Evolutionary conservation across 2,329 filamentous ascomycete genomes (phyloP).

Genomic region (Aspergillus sp.): DNA sequence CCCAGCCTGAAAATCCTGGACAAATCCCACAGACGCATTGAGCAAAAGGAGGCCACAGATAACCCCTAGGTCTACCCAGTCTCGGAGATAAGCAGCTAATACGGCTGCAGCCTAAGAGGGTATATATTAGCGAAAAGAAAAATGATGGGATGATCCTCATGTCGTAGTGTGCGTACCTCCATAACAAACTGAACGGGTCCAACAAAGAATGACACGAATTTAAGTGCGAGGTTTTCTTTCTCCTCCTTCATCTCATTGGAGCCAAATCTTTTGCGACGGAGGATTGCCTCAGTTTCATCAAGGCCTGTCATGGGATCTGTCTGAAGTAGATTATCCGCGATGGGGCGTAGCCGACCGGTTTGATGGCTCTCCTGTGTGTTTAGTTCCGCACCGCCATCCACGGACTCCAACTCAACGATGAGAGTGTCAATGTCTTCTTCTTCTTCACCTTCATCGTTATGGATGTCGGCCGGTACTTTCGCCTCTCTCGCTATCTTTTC

Average conservation of each 20-base stretch:
- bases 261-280: conserved; percentile 71
- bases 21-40: conserved; percentile 82
- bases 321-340: conserved; percentile 74
- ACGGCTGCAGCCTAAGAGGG: conserved; percentile 66
- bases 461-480: not conserved
- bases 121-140: conserved; percentile 6
- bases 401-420: conserved; percentile 65
- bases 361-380: conserved; percentile 61
- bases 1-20: conserved; percentile 87
- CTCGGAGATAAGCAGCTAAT: conserved; percentile 78
- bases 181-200: conserved; percentile 93
- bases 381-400: conserved; percentile 42
- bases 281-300: conserved; percentile 67
- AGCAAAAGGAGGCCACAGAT: conserved; percentile 81
- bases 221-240: conserved; percentile 80
- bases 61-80: conserved; percentile 93
- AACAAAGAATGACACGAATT: conserved; percentile 80
- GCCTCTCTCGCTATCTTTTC: not conserved
- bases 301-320: conserved; percentile 75
- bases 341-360: conserved; percentile 56
- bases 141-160: not conserved
- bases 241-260: conserved; percentile 90
- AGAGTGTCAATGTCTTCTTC: conserved; percentile 75
- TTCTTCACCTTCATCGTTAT: conserved; percentile 5
- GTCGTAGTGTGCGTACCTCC: conserved; percentile 62